Conservation (phyloP, 2,329 filamentous ascomycete genomes). For the Penicillium verrucosum region DNA sequence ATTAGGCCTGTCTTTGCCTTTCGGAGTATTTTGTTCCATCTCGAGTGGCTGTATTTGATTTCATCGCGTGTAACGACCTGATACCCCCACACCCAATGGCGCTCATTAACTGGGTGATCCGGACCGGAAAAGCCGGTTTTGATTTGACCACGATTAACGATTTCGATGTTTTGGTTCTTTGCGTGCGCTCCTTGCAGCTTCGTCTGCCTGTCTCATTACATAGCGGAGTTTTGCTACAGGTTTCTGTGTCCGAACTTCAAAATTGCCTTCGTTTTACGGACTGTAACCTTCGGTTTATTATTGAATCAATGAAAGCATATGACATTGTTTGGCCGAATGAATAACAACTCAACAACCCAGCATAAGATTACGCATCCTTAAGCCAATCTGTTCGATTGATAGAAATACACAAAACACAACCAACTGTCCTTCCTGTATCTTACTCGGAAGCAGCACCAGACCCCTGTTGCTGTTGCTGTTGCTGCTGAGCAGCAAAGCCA, state of each 20-base stretch:
- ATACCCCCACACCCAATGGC: constrained; percentile 19
- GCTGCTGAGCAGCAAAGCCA: neutral
- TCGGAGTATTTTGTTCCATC: neutral
- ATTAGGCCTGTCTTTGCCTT: constrained; percentile 11
- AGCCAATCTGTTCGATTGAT: neutral
- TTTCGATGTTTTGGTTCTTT: constrained; percentile 11
- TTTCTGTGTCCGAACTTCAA: neutral
- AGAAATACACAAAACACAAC: no score
- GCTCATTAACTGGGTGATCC: constrained; percentile 10
- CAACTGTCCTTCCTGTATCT: neutral
- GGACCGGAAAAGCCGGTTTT: constrained; percentile 8
- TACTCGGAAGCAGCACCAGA: neutral
- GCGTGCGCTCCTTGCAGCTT: neutral
- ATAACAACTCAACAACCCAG: constrained; percentile 1
- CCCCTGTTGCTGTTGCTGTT: neutral
- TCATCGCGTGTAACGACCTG: constrained; percentile 20
- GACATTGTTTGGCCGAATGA: neutral
- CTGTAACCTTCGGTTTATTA: neutral
- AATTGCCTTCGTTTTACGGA: neutral
- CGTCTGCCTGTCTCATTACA: neutral
- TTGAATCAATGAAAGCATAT: neutral
- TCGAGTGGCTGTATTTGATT: constrained; percentile 2
- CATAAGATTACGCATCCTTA: neutral
- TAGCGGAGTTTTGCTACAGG: neutral
- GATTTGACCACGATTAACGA: constrained; percentile 21